A percentile compares a stretch with the other conserved stretches of the same genome.
These are phyloP conservation scores for Amesomyces nigricolor DNA, from an alignment of 2,329 filamentous ascomycete species.

Conservation along the genomic window DNA sequence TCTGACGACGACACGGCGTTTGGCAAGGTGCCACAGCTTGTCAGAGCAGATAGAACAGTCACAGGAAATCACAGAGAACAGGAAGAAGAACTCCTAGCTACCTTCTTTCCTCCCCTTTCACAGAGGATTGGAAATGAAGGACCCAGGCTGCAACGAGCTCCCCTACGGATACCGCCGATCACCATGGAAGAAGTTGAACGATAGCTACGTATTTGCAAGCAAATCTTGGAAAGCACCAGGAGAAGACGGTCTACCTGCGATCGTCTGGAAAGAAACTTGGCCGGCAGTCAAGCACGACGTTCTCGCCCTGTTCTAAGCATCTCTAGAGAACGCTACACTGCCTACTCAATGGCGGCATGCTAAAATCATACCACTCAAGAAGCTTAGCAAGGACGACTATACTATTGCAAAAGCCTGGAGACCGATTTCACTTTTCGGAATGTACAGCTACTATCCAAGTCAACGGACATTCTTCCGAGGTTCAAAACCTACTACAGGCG, in stretches of 20 bases:
- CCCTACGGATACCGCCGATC: neutral
- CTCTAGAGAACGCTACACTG: neutral
- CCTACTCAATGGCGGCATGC: constrained; percentile 1
- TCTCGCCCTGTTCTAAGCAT: neutral
- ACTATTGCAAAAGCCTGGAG: constrained; percentile 3
- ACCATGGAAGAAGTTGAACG: constrained; percentile 6
- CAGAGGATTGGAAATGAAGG: constrained; percentile 2
- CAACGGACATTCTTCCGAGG: constrained; percentile 2
- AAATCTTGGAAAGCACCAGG: constrained; percentile 5
- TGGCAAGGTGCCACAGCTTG: no score
- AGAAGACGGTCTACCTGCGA: constrained; percentile 3
- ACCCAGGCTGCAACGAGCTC: neutral
- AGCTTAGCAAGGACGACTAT: constrained; percentile 1
- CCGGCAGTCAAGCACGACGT: neutral
- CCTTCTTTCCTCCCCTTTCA: constrained; percentile 4
- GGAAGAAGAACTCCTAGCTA: neutral
- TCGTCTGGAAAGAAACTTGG: constrained; percentile 5
- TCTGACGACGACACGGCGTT: no score
- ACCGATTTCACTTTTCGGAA: constrained; percentile 5
- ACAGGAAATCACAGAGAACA: neutral
- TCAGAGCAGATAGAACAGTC: no score
- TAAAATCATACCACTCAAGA: constrained; percentile 8
- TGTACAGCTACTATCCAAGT: constrained; percentile 7
- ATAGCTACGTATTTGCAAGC: neutral
- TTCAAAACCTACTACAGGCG: neutral